phyloP scores from a whole-genome alignment of 306 rosid genomes.

The Chamaecrista fasciculata region DNA sequence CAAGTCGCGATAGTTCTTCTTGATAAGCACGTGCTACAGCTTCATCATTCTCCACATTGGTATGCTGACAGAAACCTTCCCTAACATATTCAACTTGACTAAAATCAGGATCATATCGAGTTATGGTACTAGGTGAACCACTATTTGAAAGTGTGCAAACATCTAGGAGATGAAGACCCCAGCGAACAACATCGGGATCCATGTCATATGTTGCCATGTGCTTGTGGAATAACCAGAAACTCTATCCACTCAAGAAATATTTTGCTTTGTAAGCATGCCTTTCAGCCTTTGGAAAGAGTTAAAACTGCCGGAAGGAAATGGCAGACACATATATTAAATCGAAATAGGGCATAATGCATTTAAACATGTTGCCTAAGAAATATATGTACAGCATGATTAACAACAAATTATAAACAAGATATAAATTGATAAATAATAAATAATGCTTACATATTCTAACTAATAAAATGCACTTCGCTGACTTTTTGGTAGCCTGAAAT shows the following conservation, averaged over 20 bases:
- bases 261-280: slow-evolving; percentile 18
- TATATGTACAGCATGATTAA: neutral
- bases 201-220: slow-evolving; percentile 47
- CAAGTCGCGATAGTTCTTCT: slow-evolving; percentile 70
- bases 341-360: neutral
- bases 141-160: slow-evolving; percentile 66
- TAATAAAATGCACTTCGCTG: neutral
- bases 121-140: slow-evolving; percentile 43
- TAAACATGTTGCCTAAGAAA: neutral
- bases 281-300: slow-evolving; percentile 21
- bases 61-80: slow-evolving; percentile 63
- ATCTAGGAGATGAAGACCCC: slow-evolving; percentile 93
- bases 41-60: slow-evolving; percentile 71
- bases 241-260: slow-evolving; percentile 29
- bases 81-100: slow-evolving; percentile 65
- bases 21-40: slow-evolving; percentile 84
- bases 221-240: slow-evolving; percentile 29
- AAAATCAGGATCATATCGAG: slow-evolving; percentile 57
- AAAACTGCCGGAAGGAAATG: slow-evolving; percentile 34
- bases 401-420: neutral
- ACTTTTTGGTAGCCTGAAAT: neutral
- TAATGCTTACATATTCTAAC: neutral
- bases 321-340: neutral
- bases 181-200: slow-evolving; percentile 84
- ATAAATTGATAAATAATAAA: neutral